Evolutionary conservation across 495 filamentous ascomycete species (phyloP).

Genomic region (Saxophila tyrrhenica): DNA sequence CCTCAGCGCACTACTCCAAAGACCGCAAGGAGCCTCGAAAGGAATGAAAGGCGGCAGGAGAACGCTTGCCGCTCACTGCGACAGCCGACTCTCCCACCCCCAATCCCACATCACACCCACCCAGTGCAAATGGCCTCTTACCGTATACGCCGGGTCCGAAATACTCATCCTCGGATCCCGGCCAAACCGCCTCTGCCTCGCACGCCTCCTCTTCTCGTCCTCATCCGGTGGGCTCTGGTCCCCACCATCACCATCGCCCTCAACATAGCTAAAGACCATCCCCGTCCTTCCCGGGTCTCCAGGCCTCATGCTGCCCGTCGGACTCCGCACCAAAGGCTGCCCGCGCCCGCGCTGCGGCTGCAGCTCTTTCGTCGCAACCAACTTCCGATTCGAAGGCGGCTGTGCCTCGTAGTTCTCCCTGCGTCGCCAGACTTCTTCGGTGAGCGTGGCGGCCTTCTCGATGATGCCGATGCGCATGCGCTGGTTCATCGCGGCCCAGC

Average conservation of each 20-base stretch:
- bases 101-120: slow-evolving; percentile 69
- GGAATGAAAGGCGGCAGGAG: too few species aligned
- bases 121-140: slow-evolving; percentile 62
- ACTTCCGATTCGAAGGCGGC: slow-evolving; percentile 5
- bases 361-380: slow-evolving; percentile 16
- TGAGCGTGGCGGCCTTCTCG: slow-evolving; percentile 49
- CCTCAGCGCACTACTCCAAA: too few species aligned
- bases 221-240: not conserved
- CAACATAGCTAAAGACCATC: slow-evolving; percentile 20
- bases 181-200: slow-evolving; percentile 4
- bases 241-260: slow-evolving; percentile 1
- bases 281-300: slow-evolving; percentile 14
- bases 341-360: slow-evolving; percentile 5
- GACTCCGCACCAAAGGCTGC: slow-evolving; percentile 5
- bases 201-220: not conserved
- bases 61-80: too few species aligned
- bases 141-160: slow-evolving; percentile 49
- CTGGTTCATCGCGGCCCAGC: slow-evolving; percentile 52
- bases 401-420: slow-evolving; percentile 37
- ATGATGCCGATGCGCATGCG: slow-evolving; percentile 63
- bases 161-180: slow-evolving; percentile 31
- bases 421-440: slow-evolving; percentile 44
- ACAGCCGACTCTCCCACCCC: slow-evolving; percentile 16
- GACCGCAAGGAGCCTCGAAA: too few species aligned
- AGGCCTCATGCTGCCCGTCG: not conserved